Evolutionary conservation across 352 stramenopile genomes (phyloP).

Genomic region (Elongisporangium anandrum): DNA sequence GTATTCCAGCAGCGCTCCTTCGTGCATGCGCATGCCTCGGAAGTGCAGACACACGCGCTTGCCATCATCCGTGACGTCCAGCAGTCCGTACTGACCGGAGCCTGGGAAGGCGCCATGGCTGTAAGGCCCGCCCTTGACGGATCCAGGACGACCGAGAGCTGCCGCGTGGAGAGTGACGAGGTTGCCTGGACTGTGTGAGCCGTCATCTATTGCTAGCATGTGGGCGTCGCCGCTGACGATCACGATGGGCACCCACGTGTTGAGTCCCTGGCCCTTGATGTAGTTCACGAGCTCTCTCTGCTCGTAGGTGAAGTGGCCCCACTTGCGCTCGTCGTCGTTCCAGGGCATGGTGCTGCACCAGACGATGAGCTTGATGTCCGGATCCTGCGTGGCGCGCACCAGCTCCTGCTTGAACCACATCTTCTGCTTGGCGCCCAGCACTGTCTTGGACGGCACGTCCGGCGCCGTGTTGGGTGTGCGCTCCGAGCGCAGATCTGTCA

Average conservation of each 20-base stretch:
- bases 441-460: conserved; percentile 71
- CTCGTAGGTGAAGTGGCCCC: conserved; percentile 81
- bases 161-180: conserved; percentile 78
- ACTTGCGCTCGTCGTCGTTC: conserved; percentile 84
- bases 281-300: conserved; percentile 74
- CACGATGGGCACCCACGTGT: conserved; percentile 69
- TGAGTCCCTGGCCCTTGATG: conserved; percentile 58
- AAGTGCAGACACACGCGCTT: conserved; percentile 63
- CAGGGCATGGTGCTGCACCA: conserved; percentile 89
- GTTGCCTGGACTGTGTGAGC: conserved; percentile 63
- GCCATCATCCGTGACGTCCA: conserved; percentile 78
- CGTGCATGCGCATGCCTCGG: conserved; percentile 52
- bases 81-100: conserved; percentile 72
- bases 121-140: conserved; percentile 85
- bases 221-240: conserved; percentile 86
- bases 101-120: conserved; percentile 80
- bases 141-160: conserved; percentile 71
- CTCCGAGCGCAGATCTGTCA: conserved; percentile 79
- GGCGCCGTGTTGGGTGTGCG: conserved; percentile 62
- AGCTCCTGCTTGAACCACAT: conserved; percentile 86
- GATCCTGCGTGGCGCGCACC: conserved; percentile 46
- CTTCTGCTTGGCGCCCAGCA: conserved; percentile 82
- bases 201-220: conserved; percentile 87
- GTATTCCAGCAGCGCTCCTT: conserved; percentile 64
- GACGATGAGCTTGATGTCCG: conserved; percentile 59